Evolutionary conservation across 2,329 filamentous ascomycete genomes (phyloP).

Genomic region (Dissoconium aciculare): DNA sequence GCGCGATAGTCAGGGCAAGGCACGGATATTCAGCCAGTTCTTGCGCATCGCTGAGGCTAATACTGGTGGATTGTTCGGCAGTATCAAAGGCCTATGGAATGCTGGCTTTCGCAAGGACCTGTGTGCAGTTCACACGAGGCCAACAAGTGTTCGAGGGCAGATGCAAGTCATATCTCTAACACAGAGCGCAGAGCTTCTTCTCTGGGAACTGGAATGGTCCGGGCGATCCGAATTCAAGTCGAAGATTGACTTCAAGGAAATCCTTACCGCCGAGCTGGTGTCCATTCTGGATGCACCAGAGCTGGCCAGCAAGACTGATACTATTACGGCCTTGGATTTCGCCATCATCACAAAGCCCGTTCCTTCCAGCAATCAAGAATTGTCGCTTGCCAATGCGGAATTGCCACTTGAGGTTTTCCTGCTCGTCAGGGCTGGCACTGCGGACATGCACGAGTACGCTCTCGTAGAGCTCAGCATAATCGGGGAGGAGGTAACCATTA

Average conservation of each 20-base stretch:
- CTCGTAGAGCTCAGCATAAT: slow-evolving; percentile 57
- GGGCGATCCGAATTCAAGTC: slow-evolving; percentile 63
- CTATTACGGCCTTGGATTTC: slow-evolving; percentile 53
- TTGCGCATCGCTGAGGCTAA: slow-evolving; percentile 47
- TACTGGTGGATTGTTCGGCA: slow-evolving; percentile 59
- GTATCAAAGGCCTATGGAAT: slow-evolving; percentile 61
- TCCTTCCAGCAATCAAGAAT: slow-evolving; percentile 12
- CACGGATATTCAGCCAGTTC: slow-evolving; percentile 63
- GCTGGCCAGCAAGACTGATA: slow-evolving; percentile 24
- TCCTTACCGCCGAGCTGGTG: slow-evolving; percentile 48
- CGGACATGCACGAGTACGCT: slow-evolving; percentile 44
- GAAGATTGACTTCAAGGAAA: slow-evolving; percentile 54
- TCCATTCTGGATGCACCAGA: slow-evolving; percentile 33
- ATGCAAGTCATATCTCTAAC: slow-evolving; percentile 71
- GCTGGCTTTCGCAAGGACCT: slow-evolving; percentile 58
- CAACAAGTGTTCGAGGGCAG: slow-evolving; percentile 60
- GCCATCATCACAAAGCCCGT: slow-evolving; percentile 40
- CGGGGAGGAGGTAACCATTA: slow-evolving; percentile 40
- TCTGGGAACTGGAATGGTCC: slow-evolving; percentile 80
- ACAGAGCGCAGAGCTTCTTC: slow-evolving; percentile 59
- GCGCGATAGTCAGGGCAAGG: slow-evolving; percentile 73
- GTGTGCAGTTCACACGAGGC: slow-evolving; percentile 62
- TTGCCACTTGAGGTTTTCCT: slow-evolving; percentile 18
- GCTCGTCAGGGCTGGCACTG: slow-evolving; percentile 17
- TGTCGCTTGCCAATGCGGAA: slow-evolving; percentile 13